Evolutionary conservation across 345 rosid species (phyloP), one percentile per base, ranked within the genome.

Genomic region (Theobroma cacao): DNA sequence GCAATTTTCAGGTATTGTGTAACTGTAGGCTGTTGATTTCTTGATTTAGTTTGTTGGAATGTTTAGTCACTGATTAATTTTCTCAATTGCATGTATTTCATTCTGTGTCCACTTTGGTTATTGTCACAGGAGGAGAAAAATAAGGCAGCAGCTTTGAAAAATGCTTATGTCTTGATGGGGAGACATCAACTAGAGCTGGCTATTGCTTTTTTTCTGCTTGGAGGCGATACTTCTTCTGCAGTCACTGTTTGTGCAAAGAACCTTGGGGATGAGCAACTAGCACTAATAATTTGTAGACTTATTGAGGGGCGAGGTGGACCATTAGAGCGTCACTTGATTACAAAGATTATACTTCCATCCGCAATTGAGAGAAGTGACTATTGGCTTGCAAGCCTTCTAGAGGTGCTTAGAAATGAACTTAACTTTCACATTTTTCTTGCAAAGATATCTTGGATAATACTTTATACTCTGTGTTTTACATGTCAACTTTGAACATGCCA

Each of bases 101-200:
- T 75, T 41, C 66, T 50, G 33, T 60, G 64, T 58, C 61, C 50
- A 34, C 70, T 61, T 48, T 63, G 56, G 45, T 74, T 52, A 56
- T 33, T 78, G 22, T 60, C 75, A 64, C 85, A 95, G 98, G 98
- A 93, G 84, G 98, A 95, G 79, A 95, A 90, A 84, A 89, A 93
- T 78, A 95, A 89, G 86, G 90, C 97, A 53, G 98, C 98, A 75
- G 98, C 98, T 77, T 80, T 95, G 77, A 95, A 95, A 88, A 93
- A 95, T 90, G 98, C 98, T 18, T 95, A 93, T 85, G 98, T 95
- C 79, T 87, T 95, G 80, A 88, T 95, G 92, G 97, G 98, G 56
- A 90, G 91, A 80, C 98, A 95, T 84, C 98, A 95, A 75, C 82
- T 93, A 80, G 98, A 91, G 89, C 82, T 93, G 81, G 98, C 98